phyloP scores from a whole-genome alignment of 257 asterid genomes.

The Asclepias syriaca region DNA sequence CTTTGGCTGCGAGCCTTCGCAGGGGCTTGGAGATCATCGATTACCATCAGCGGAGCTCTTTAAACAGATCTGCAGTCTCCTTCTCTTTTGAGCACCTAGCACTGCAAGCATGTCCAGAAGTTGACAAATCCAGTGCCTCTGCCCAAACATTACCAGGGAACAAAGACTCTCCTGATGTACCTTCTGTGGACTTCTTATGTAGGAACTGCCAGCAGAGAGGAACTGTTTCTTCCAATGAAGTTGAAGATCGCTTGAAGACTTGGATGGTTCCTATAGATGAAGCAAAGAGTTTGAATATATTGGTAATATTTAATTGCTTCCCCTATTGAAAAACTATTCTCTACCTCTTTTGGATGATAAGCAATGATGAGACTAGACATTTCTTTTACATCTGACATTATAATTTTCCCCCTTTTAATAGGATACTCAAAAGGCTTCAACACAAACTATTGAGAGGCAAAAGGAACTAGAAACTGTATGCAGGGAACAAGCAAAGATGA shows the following conservation, averaged over 20 bases:
- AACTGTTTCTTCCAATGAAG: constrained; percentile 24
- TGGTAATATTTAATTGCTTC: background rate
- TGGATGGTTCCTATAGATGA: constrained; percentile 22
- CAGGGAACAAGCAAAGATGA: constrained; percentile 70
- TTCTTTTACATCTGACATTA: background rate
- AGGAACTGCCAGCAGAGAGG: constrained; percentile 49
- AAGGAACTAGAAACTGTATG: constrained; percentile 64
- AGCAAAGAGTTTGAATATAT: background rate
- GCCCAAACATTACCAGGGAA: constrained; percentile 43
- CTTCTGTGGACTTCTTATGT: constrained; percentile 46
- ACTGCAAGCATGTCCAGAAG: constrained; percentile 46
- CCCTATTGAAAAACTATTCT: background rate
- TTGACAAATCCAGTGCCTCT: constrained; percentile 48
- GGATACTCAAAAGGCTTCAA: constrained; percentile 44
- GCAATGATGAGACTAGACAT: background rate
- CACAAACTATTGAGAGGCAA: constrained; percentile 39
- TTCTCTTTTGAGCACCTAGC: constrained; percentile 91
- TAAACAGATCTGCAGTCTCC: constrained; percentile 70
- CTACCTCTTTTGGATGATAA: background rate
- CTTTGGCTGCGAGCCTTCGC: constrained; percentile 86
- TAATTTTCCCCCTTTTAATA: constrained; percentile 14
- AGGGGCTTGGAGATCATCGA: constrained; percentile 85
- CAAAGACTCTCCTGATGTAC: constrained; percentile 28
- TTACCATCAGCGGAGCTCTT: constrained; percentile 70
- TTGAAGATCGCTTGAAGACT: constrained; percentile 33